Evolutionary conservation across 495 filamentous ascomycete species (phyloP).

Genomic region (Glarea lozoyensis): DNA sequence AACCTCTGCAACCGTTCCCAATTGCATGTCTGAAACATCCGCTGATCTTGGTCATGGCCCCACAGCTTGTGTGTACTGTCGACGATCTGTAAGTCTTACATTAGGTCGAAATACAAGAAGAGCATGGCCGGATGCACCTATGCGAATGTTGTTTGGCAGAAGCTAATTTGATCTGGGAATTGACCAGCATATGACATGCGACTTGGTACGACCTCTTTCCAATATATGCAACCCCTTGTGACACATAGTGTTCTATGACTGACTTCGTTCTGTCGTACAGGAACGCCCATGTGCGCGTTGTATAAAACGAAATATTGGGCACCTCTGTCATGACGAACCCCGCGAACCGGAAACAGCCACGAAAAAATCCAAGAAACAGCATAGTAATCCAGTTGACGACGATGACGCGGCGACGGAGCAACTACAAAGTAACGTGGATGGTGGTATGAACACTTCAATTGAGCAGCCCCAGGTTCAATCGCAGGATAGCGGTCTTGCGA

Average conservation of each 20-base stretch:
- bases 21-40: conserved; percentile 19
- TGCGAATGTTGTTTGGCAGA: conserved; percentile 19
- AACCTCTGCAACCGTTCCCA: conserved; percentile 9
- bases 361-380: conserved; percentile 61
- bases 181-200: conserved; percentile 95
- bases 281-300: conserved; percentile 95
- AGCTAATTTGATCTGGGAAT: conserved; percentile 22
- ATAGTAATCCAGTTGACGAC: conserved; percentile 51
- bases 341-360: conserved; percentile 63
- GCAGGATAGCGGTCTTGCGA: conserved; percentile 14
- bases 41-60: conserved; percentile 40
- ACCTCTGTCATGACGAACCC: conserved; percentile 96
- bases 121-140: conserved; percentile 15
- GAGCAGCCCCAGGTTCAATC: conserved; percentile 16
- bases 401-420: conserved; percentile 31
- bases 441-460: conserved; percentile 19
- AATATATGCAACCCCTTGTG: conserved; percentile 20
- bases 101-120: conserved; percentile 14
- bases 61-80: conserved; percentile 97
- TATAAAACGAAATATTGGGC: conserved; percentile 97
- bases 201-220: conserved; percentile 62
- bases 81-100: conserved; percentile 81
- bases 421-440: conserved; percentile 12
- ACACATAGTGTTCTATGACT: conserved; percentile 32
- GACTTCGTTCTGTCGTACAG: conserved; percentile 43